Evolutionary conservation across 2,329 filamentous ascomycete genomes (phyloP).

Genomic region (Teratosphaeriaceae sp.): DNA sequence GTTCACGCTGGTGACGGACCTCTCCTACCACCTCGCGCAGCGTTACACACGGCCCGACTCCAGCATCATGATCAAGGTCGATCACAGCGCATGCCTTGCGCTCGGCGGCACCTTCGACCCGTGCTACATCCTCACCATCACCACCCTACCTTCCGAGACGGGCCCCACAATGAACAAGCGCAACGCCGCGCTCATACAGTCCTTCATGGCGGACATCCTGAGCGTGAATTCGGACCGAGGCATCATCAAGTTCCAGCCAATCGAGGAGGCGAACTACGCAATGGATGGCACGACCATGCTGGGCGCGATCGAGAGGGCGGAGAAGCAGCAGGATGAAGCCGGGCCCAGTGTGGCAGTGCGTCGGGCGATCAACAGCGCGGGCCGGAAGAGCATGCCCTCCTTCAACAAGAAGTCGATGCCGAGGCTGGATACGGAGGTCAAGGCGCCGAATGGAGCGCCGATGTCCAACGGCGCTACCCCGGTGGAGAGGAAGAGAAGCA

Average conservation of each 20-base stretch:
- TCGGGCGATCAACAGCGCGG: constrained; percentile 26
- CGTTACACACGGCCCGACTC: constrained; percentile 69
- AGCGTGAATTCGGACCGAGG: constrained; percentile 61
- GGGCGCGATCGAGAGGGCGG: constrained; percentile 58
- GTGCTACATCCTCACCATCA: constrained; percentile 71
- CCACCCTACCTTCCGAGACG: constrained; percentile 61
- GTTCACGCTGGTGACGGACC: constrained; percentile 64
- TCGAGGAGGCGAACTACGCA: constrained; percentile 65
- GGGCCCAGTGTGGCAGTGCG: constrained; percentile 29
- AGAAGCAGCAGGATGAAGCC: constrained; percentile 37
- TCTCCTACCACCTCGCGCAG: constrained; percentile 65
- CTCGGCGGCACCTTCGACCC: constrained; percentile 71
- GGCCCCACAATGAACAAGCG: constrained; percentile 72
- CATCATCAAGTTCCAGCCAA: constrained; percentile 63
- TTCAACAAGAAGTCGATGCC: constrained; percentile 18
- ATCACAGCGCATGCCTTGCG: constrained; percentile 67
- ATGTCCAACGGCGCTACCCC: constrained; percentile 7
- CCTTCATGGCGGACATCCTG: constrained; percentile 65
- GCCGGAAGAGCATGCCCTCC: constrained; percentile 21
- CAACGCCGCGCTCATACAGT: constrained; percentile 70
- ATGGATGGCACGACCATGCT: constrained; percentile 63
- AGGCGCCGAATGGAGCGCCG: constrained; percentile 8
- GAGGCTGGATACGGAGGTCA: constrained; percentile 17
- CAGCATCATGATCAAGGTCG: constrained; percentile 68
- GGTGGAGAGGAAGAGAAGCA: constrained; percentile 3